Percentiles rank a stretch among this genome's conserved stretches.
Evolutionary conservation across 768 basidiomycete genomes (phyloP).

Genomic region (Pleurotus eryngii): DNA sequence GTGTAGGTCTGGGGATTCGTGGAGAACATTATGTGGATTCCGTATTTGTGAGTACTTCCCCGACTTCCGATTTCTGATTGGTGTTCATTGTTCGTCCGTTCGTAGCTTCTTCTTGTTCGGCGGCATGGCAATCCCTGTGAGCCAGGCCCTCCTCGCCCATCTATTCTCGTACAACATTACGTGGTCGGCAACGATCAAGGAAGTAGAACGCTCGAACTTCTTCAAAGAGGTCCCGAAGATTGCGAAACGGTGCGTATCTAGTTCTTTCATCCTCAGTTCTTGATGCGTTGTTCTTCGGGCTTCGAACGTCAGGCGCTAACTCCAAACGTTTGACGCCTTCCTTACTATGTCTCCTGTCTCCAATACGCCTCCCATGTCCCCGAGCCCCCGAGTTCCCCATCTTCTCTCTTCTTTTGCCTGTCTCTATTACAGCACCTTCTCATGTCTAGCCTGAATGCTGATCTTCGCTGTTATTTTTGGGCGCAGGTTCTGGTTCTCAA

Average conservation of each 20-base stretch:
- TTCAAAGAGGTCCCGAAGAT: conserved; percentile 90
- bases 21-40: conserved; percentile 64
- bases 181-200: conserved; percentile 68
- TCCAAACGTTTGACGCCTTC: too few relatives aligned
- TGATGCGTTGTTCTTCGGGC: too few relatives aligned
- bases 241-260: conserved; percentile 56
- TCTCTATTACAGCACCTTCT: background rate
- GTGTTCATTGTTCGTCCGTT: background rate
- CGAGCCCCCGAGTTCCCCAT: too few relatives aligned
- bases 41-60: conserved; percentile 61
- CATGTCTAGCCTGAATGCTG: conserved; percentile 9
- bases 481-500: conserved; percentile 55
- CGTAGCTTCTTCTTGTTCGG: conserved; percentile 76
- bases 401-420: too few relatives aligned
- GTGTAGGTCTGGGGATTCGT: conserved; percentile 41
- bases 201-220: conserved; percentile 84
- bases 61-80: too few relatives aligned
- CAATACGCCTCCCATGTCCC: too few relatives aligned
- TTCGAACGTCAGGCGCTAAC: too few relatives aligned
- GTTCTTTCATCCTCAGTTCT: too few relatives aligned
- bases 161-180: conserved; percentile 54
- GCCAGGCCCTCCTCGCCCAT: conserved; percentile 66
- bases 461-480: conserved; percentile 30
- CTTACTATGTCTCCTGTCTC: too few relatives aligned
- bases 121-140: conserved; percentile 68